phyloP scores from a whole-genome alignment of 2,329 filamentous ascomycete species.

The Aureobasidium sp. region DNA sequence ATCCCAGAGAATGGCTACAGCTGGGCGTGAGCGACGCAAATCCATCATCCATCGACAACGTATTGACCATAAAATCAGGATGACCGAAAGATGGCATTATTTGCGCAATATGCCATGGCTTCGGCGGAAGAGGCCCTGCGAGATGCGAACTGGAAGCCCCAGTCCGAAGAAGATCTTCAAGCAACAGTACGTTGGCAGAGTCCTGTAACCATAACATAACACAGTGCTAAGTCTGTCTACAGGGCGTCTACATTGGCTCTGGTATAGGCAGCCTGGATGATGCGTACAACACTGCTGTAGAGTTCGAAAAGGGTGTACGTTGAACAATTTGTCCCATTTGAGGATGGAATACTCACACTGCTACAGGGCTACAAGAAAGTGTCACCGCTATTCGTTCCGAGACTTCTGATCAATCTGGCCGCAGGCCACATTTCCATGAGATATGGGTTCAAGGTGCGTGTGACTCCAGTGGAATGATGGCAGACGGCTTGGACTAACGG shows the following conservation, averaged over 20 bases:
- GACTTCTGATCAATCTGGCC: conserved; percentile 87
- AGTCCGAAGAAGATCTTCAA: conserved; percentile 54
- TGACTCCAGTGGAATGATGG: conserved; percentile 18
- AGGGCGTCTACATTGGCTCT: conserved; percentile 87
- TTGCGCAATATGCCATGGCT: conserved; percentile 85
- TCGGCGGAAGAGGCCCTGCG: conserved; percentile 76
- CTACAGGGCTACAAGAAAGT: conserved; percentile 81
- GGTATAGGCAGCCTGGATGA: conserved; percentile 93
- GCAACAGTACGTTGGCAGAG: conserved; percentile 46
- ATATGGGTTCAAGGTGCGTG: conserved; percentile 61
- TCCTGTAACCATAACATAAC: not conserved
- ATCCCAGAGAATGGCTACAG: conserved; percentile 37
- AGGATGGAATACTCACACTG: not conserved
- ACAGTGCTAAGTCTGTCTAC: not conserved
- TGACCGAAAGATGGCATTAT: conserved; percentile 75
- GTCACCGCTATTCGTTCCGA: conserved; percentile 86
- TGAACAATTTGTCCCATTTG: not conserved
- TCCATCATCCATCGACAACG: conserved; percentile 19
- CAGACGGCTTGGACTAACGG: not conserved
- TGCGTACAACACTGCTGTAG: conserved; percentile 73
- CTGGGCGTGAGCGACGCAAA: conserved; percentile 23
- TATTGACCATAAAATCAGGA: conserved; percentile 41
- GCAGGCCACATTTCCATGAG: conserved; percentile 93
- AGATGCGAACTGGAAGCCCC: conserved; percentile 70
- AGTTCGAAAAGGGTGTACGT: conserved; percentile 63